Percentiles rank a stretch among this genome's conserved stretches.
phyloP scores from a whole-genome alignment of 768 basidiomycete species.

The Clitopilus hobsonii region DNA sequence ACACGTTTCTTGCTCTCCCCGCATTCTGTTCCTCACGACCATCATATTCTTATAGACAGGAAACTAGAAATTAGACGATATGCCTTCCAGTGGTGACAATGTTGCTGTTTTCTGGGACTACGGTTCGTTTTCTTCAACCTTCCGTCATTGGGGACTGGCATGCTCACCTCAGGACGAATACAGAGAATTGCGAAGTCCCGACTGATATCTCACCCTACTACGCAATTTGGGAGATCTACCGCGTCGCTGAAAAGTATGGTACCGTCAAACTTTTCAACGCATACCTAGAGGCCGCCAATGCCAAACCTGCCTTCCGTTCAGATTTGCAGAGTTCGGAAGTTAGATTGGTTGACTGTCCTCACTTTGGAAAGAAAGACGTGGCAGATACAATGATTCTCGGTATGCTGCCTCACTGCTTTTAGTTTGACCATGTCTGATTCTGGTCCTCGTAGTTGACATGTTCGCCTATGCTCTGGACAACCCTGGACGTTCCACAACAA shows the following conservation, averaged over 20 bases:
- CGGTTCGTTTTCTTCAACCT: constrained; percentile 14
- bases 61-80: neutral
- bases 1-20: neutral
- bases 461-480: constrained; percentile 61
- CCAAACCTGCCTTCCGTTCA: constrained; percentile 27
- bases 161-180: neutral
- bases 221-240: constrained; percentile 41
- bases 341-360: constrained; percentile 32
- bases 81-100: constrained; percentile 9
- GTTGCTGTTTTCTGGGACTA: constrained; percentile 45
- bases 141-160: neutral
- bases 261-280: constrained; percentile 49
- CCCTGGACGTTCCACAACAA: constrained; percentile 38
- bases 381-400: constrained; percentile 46
- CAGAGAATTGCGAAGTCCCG: constrained; percentile 40
- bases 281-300: constrained; percentile 41
- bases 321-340: constrained; percentile 47
- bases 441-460: constrained; percentile 50
- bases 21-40: neutral
- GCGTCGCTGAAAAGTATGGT: constrained; percentile 44
- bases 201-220: constrained; percentile 37
- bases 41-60: neutral
- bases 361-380: constrained; percentile 31
- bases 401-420: constrained; percentile 21
- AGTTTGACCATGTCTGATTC: neutral